phyloP scores from a whole-genome alignment of 1,284 basidiomycete species.

The Entoloma clypeatum region DNA sequence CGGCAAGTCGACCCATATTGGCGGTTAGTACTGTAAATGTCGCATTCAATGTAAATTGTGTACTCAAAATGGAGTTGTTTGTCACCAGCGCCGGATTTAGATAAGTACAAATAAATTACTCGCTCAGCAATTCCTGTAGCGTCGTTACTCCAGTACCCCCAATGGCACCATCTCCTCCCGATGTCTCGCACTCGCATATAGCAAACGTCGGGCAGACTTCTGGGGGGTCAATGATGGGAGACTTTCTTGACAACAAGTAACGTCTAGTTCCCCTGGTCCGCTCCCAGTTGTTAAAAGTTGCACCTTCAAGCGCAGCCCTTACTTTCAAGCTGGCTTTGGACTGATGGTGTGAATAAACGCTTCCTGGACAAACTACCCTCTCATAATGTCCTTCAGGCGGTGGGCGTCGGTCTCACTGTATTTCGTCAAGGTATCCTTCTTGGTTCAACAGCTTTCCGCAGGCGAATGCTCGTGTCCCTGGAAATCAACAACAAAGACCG shows the following conservation, averaged over 20 bases:
- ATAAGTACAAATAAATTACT: too few species aligned
- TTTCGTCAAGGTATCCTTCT: constrained; percentile 71
- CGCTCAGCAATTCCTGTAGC: too few species aligned
- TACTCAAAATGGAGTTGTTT: constrained; percentile 12
- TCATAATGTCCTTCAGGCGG: constrained; percentile 50
- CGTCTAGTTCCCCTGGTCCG: constrained; percentile 25
- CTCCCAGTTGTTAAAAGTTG: constrained; percentile 10
- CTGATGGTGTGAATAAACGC: constrained; percentile 70
- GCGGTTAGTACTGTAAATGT: constrained; percentile 10
- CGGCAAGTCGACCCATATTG: constrained; percentile 78
- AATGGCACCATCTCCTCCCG: constrained; percentile 1
- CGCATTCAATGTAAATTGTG: constrained; percentile 7
- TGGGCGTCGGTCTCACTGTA: constrained; percentile 78
- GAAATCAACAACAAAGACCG: constrained; percentile 97
- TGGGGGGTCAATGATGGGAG: constrained; percentile 25
- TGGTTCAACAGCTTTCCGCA: constrained; percentile 73
- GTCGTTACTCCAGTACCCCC: too few species aligned
- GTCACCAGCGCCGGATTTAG: too few species aligned
- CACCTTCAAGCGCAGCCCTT: constrained; percentile 63
- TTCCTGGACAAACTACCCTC: not conserved
- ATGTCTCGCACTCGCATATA: too few species aligned
- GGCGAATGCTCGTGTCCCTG: constrained; percentile 90
- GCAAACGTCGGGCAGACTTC: constrained; percentile 9
- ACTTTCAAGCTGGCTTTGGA: constrained; percentile 95
- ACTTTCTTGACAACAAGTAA: constrained; percentile 50